phyloP scores from a whole-genome alignment of 176 grass and related monocot genomes.

The Carex kokanica region DNA sequence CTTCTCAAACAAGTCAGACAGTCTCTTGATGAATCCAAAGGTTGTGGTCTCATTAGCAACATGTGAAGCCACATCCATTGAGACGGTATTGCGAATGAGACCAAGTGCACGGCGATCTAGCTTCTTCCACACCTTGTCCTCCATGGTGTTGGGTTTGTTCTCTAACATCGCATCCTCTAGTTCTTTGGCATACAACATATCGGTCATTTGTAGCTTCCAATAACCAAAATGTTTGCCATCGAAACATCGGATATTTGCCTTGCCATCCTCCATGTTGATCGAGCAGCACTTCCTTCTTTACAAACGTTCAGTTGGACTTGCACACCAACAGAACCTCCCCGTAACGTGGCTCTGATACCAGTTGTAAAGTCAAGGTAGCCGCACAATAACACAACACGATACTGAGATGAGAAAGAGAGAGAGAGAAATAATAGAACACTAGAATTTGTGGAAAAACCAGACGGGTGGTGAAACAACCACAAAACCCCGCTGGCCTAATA shows the following conservation, averaged over 20 bases:
- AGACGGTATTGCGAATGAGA: background rate
- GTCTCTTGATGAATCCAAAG: background rate
- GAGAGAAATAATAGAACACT: too few species aligned
- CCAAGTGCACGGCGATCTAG: background rate
- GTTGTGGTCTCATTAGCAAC: background rate
- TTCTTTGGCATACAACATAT: background rate
- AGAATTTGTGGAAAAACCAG: background rate
- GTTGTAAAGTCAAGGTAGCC: background rate
- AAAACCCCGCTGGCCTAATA: too few species aligned
- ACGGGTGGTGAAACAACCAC: too few species aligned
- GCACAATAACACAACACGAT: too few species aligned
- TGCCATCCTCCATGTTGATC: background rate
- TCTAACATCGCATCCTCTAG: background rate
- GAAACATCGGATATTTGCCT: background rate
- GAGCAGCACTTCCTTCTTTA: background rate
- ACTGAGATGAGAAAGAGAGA: too few species aligned
- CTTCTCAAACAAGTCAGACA: background rate
- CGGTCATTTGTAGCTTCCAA: background rate
- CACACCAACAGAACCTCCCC: background rate
- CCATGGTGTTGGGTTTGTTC: background rate
- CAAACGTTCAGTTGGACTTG: background rate
- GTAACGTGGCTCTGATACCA: background rate
- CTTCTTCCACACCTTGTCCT: background rate
- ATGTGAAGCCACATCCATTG: background rate
- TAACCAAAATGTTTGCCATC: background rate